Percentiles rank a stretch among this genome's conserved stretches.
phyloP scores from a whole-genome alignment of 1,284 basidiomycete genomes.

The Puccinia polysora region DNA sequence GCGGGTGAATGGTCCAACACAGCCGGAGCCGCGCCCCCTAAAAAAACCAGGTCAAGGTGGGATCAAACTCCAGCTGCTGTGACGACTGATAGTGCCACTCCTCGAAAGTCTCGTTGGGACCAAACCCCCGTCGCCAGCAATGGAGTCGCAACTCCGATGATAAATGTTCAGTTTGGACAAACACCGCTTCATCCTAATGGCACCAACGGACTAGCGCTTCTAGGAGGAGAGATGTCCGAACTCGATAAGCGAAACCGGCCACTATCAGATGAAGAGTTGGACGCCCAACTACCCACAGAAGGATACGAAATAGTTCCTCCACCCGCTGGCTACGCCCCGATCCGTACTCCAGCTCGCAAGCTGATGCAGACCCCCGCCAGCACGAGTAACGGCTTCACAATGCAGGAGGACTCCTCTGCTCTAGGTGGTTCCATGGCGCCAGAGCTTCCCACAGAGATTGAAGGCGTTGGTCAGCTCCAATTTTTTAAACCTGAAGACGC shows the following conservation, averaged over 20 bases:
- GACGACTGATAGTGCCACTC: slow-evolving; percentile 59
- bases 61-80: slow-evolving; percentile 77
- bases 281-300: slow-evolving; percentile 75
- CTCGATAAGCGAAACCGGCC: slow-evolving; percentile 86
- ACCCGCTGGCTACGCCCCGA: slow-evolving; percentile 85
- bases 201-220: slow-evolving; percentile 48
- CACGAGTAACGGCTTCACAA: slow-evolving; percentile 82
- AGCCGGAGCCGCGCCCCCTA: slow-evolving; percentile 65
- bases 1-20: slow-evolving; percentile 68
- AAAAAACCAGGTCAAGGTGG: slow-evolving; percentile 89
- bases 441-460: slow-evolving; percentile 96
- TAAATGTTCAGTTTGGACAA: slow-evolving; percentile 52
- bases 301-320: slow-evolving; percentile 91
- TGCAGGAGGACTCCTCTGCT: slow-evolving; percentile 87
- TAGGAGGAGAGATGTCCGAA: slow-evolving; percentile 48
- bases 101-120: slow-evolving; percentile 84
- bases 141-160: slow-evolving; percentile 44
- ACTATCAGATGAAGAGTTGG: slow-evolving; percentile 90
- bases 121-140: slow-evolving; percentile 62
- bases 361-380: slow-evolving; percentile 62
- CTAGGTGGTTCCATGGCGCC: slow-evolving; percentile 75
- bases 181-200: slow-evolving; percentile 50
- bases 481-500: slow-evolving; percentile 99
- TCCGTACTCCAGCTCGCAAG: slow-evolving; percentile 69
- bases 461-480: slow-evolving; percentile 90